Conservation (phyloP, 2,329 filamentous ascomycete species). For the Rhynchosporium secalis region DNA sequence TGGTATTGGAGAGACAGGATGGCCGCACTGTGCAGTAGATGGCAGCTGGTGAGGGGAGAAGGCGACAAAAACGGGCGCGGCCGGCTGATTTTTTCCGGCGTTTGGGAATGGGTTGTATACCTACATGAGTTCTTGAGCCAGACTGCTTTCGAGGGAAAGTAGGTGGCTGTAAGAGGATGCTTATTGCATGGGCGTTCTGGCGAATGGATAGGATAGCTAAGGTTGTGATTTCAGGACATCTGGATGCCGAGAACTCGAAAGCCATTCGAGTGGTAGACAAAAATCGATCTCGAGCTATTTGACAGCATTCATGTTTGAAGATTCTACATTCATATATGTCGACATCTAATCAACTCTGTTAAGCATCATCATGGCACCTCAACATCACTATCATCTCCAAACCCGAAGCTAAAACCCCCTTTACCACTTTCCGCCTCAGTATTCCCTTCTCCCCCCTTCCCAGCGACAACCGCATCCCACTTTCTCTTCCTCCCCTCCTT, state of each 20-base stretch:
- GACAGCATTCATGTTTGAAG: background rate
- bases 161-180: background rate
- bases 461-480: slow-evolving; percentile 75
- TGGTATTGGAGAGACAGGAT: background rate
- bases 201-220: background rate
- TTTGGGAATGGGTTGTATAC: slow-evolving; percentile 8
- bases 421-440: slow-evolving; percentile 40
- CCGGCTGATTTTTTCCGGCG: background rate
- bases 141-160: background rate
- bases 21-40: too few relatives aligned
- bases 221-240: background rate
- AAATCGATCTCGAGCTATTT: too few relatives aligned
- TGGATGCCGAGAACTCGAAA: background rate
- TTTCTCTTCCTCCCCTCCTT: slow-evolving; percentile 70
- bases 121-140: background rate
- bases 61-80: slow-evolving; percentile 2
- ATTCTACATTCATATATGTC: background rate
- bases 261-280: background rate
- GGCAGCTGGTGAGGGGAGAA: too few relatives aligned
- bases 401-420: slow-evolving; percentile 63
- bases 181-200: background rate
- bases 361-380: slow-evolving; percentile 41
- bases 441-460: slow-evolving; percentile 48
- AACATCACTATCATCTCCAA: slow-evolving; percentile 56
- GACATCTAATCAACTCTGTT: background rate